A percentile compares a stretch with the other conserved stretches of the same genome.
Conservation (phyloP, 768 basidiomycete genomes). For the Astraeus odoratus region DNA sequence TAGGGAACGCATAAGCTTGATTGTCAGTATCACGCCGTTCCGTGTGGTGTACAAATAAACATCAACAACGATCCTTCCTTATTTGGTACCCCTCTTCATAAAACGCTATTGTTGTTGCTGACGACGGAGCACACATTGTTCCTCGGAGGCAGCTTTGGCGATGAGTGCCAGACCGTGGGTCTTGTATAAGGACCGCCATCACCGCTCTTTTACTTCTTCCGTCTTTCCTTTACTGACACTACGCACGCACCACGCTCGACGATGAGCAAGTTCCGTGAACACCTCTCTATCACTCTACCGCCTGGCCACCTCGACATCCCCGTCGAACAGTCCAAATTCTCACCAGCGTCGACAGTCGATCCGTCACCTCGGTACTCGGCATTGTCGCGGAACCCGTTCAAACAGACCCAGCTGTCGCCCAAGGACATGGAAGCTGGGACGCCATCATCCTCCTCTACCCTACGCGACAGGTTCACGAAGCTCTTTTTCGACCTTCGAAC, state of each 20-base stretch:
- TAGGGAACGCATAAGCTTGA: too few species aligned
- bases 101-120: too few species aligned
- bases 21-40: too few species aligned
- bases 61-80: too few species aligned
- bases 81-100: too few species aligned
- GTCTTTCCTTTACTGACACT: not conserved
- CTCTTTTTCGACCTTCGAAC: slow-evolving; percentile 32
- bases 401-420: slow-evolving; percentile 4
- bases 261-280: slow-evolving; percentile 27
- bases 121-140: too few species aligned
- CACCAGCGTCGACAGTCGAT: slow-evolving; percentile 34
- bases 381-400: slow-evolving; percentile 14
- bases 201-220: slow-evolving; percentile 7
- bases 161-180: too few species aligned
- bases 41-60: too few species aligned
- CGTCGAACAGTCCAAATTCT: slow-evolving; percentile 34
- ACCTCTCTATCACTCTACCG: slow-evolving; percentile 19
- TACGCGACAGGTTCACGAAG: slow-evolving; percentile 31
- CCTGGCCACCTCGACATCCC: slow-evolving; percentile 9
- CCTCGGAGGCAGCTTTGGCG: too few species aligned
- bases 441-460: slow-evolving; percentile 11
- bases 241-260: not conserved
- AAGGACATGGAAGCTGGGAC: slow-evolving; percentile 23
- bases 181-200: slow-evolving; percentile 6
- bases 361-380: slow-evolving; percentile 23